Conservation (phyloP, 768 basidiomycete genomes). For the Lyophyllum shimeji region DNA sequence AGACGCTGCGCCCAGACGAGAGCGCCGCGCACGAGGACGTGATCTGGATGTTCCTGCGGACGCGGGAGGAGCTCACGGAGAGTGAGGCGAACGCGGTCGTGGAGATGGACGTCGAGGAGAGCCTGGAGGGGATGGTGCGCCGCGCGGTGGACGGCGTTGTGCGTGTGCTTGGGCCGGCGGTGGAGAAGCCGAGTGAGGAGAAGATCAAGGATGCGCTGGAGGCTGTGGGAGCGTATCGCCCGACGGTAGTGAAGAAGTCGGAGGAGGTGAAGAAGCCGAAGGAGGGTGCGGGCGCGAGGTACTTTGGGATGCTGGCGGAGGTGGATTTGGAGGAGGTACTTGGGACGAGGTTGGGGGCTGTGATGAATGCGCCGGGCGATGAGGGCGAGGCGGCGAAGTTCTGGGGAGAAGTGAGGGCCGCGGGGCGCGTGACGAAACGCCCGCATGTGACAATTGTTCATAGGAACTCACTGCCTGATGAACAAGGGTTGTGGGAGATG, state of each 20-base stretch:
- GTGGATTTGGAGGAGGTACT: conserved; percentile 57
- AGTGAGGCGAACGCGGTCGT: conserved; percentile 59
- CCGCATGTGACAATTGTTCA: conserved; percentile 94
- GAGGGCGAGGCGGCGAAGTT: conserved; percentile 38
- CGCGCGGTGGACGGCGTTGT: conserved; percentile 61
- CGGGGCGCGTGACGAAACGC: conserved; percentile 47
- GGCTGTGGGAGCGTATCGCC: conserved; percentile 42
- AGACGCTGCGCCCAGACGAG: conserved; percentile 66
- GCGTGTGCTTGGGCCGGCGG: conserved; percentile 49
- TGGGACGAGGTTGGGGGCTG: conserved; percentile 34
- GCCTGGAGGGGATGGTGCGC: conserved; percentile 52
- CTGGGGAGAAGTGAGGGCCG: conserved; percentile 46
- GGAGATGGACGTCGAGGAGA: conserved; percentile 57
- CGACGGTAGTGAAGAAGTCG: conserved; percentile 22
- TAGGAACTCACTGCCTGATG: conserved; percentile 36
- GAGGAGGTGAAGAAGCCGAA: conserved; percentile 33
- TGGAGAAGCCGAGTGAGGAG: conserved; percentile 53
- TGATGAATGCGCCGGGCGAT: conserved; percentile 13
- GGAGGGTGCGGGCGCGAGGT: conserved; percentile 54
- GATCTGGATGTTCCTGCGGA: conserved; percentile 75
- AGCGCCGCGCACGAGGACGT: conserved; percentile 67
- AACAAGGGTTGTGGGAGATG: conserved; percentile 41
- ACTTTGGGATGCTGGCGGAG: conserved; percentile 80
- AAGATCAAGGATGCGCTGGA: conserved; percentile 58
- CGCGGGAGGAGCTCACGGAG: conserved; percentile 56